These are phyloP conservation scores for Clonostachys solani DNA, from an alignment of 2,329 filamentous ascomycete species.

Conservation along the genomic window DNA sequence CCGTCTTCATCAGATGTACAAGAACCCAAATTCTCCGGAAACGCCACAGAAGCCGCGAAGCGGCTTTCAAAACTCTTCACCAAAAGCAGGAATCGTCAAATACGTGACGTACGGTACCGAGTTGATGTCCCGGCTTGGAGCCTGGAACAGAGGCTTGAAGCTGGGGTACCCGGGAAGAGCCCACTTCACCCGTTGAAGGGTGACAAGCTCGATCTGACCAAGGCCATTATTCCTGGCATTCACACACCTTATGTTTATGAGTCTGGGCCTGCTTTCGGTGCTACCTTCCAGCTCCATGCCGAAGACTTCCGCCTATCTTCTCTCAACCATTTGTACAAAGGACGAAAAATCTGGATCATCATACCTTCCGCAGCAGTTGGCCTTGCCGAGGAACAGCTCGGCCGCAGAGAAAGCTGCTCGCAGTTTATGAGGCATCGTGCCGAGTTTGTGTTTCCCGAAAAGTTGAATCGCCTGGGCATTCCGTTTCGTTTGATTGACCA, in stretches of 20 bases:
- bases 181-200: slow-evolving; percentile 30
- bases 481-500: slow-evolving; percentile 31
- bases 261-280: slow-evolving; percentile 29
- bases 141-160: slow-evolving; percentile 21
- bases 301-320: slow-evolving; percentile 32
- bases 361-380: slow-evolving; percentile 27
- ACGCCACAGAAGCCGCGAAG: slow-evolving; percentile 15
- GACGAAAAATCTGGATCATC: slow-evolving; percentile 33
- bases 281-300: slow-evolving; percentile 33
- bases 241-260: slow-evolving; percentile 35
- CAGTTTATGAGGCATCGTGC: slow-evolving; percentile 35
- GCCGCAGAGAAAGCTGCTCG: slow-evolving; percentile 23
- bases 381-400: slow-evolving; percentile 24
- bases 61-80: slow-evolving; percentile 26
- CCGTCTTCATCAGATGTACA: slow-evolving; percentile 13
- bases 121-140: slow-evolving; percentile 33
- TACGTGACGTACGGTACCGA: slow-evolving; percentile 29
- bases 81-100: slow-evolving; percentile 26
- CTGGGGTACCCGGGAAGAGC: slow-evolving; percentile 27
- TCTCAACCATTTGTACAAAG: slow-evolving; percentile 31
- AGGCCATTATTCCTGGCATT: slow-evolving; percentile 30
- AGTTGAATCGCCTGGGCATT: slow-evolving; percentile 29
- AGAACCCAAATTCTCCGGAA: slow-evolving; percentile 4
- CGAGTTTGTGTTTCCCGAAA: slow-evolving; percentile 33
- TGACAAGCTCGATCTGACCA: slow-evolving; percentile 28